phyloP scores from a whole-genome alignment of 306 rosid species.

The Cucumis cinereus region DNA sequence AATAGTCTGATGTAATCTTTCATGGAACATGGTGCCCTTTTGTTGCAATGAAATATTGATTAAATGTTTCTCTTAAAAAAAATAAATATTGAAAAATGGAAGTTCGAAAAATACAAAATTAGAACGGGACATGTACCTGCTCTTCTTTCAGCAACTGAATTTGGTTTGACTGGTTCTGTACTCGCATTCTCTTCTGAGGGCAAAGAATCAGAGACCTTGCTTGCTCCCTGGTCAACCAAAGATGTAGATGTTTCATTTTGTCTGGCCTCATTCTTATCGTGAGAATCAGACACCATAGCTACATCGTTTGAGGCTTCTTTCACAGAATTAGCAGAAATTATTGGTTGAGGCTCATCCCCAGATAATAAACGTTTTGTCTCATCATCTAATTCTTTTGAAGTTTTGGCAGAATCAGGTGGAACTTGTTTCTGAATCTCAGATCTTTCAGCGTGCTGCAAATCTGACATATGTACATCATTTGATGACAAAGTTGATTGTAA shows the following conservation, averaged over 20 bases:
- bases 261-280: constrained; percentile 20
- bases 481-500: constrained; percentile 17
- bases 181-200: constrained; percentile 23
- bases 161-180: constrained; percentile 26
- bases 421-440: constrained; percentile 29
- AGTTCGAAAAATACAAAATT: neutral
- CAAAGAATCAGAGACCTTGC: constrained; percentile 11
- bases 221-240: neutral
- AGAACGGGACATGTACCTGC: constrained; percentile 18
- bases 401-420: constrained; percentile 25
- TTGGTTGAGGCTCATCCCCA: constrained; percentile 13
- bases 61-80: no score
- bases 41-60: no score
- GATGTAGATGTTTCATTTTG: constrained; percentile 12
- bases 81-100: neutral
- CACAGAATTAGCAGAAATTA: constrained; percentile 17
- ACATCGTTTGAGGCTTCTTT: constrained; percentile 29
- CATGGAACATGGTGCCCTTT: no score
- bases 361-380: constrained; percentile 20
- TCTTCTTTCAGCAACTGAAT: constrained; percentile 26
- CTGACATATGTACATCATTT: constrained; percentile 30
- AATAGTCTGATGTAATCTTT: no score
- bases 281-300: constrained; percentile 31
- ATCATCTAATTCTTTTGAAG: constrained; percentile 20
- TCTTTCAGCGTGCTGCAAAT: constrained; percentile 25